Evolutionary conservation across 2,329 filamentous ascomycete genomes (phyloP).

Genomic region (Trichophyton mentagrophytes): DNA sequence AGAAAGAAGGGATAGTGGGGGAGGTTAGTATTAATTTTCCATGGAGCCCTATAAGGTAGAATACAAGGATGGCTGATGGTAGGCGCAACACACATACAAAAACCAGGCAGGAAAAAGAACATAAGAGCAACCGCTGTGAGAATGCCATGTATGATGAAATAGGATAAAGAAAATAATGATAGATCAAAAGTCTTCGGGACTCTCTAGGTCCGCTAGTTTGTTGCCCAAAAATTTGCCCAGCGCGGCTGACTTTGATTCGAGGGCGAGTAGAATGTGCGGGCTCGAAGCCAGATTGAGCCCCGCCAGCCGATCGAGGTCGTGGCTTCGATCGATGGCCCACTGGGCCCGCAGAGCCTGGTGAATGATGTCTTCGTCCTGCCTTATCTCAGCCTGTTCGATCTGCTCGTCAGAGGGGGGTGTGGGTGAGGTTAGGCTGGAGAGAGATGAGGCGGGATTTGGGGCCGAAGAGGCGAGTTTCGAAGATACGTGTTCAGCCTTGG

Average conservation of each 20-base stretch:
- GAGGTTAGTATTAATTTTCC: background rate
- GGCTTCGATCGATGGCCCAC: conserved; percentile 29
- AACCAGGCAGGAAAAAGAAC: background rate
- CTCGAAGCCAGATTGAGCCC: conserved; percentile 29
- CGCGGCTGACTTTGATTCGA: conserved; percentile 33
- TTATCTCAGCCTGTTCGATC: background rate
- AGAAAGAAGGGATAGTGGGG: background rate
- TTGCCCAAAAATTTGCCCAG: conserved; percentile 29
- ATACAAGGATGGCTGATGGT: background rate
- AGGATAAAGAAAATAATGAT: background rate
- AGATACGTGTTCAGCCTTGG: background rate
- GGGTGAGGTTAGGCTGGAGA: conserved; percentile 1
- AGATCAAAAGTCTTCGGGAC: conserved; percentile 31
- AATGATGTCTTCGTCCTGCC: conserved; percentile 8
- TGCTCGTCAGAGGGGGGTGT: background rate
- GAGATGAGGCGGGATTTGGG: conserved; percentile 8
- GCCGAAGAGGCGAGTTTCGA: conserved; percentile 13
- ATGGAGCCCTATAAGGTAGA: background rate
- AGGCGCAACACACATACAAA: background rate
- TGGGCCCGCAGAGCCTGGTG: conserved; percentile 24
- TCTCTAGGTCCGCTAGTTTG: conserved; percentile 30
- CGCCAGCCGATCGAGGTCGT: conserved; percentile 27
- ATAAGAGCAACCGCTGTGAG: background rate
- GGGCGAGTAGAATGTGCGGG: conserved; percentile 27
- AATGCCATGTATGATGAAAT: background rate